phyloP scores from a whole-genome alignment of 2,329 filamentous ascomycete species.

The Diaporthe sp. region DNA sequence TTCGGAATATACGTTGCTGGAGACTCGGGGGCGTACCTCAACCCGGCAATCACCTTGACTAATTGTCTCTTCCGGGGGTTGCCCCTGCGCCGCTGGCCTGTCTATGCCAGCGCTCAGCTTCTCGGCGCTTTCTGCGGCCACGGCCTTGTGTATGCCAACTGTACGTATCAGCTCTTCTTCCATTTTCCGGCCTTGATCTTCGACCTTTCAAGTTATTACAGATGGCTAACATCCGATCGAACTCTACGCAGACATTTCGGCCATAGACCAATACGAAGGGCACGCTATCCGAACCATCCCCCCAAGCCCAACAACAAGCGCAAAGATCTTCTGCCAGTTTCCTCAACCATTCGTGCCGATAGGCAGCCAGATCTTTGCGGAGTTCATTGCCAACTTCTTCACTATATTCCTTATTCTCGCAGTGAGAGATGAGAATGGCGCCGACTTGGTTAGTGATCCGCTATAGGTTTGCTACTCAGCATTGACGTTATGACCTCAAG shows the following conservation, averaged over 20 bases:
- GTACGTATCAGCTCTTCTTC: not conserved
- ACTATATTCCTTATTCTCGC: conserved; percentile 4
- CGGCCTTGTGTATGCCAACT: conserved; percentile 28
- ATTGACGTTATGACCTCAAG: not conserved
- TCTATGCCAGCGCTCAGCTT: conserved; percentile 12
- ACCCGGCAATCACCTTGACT: conserved; percentile 30
- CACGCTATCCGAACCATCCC: conserved; percentile 20
- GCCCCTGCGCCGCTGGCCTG: conserved; percentile 26
- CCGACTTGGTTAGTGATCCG: conserved; percentile 8
- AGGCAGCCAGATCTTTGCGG: conserved; percentile 24
- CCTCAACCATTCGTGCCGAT: conserved; percentile 19
- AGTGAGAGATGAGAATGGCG: conserved; percentile 25
- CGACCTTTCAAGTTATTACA: no score
- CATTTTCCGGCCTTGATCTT: not conserved
- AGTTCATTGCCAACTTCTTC: conserved; percentile 33
- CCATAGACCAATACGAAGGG: conserved; percentile 30
- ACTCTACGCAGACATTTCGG: not conserved
- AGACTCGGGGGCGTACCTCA: conserved; percentile 27
- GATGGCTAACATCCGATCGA: not conserved
- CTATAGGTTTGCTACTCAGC: not conserved
- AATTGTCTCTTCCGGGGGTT: conserved; percentile 29
- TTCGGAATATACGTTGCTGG: conserved; percentile 31
- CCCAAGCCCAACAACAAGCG: conserved; percentile 10
- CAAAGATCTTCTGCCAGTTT: conserved; percentile 32
- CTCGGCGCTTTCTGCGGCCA: conserved; percentile 25